phyloP scores from a whole-genome alignment of 2,329 filamentous ascomycete species.

The Colletotrichum incanum region DNA sequence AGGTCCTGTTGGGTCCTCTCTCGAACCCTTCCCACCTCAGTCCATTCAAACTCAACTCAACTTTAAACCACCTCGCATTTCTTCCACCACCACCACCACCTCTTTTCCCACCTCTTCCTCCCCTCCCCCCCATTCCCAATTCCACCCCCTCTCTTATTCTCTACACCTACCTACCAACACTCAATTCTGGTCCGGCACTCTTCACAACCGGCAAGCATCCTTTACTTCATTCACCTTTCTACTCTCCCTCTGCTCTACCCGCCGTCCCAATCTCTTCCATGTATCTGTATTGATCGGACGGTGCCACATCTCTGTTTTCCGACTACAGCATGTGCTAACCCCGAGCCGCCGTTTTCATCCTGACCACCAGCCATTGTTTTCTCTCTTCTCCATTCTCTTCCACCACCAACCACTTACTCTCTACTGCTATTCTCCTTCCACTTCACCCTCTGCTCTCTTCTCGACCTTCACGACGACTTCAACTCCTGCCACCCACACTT shows the following conservation, averaged over 20 bases:
- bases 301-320: slow-evolving; percentile 39
- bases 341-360: slow-evolving; percentile 42
- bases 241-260: slow-evolving; percentile 15
- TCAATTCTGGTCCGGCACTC: slow-evolving; percentile 29
- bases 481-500: background rate
- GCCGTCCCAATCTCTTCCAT: slow-evolving; percentile 24
- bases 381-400: slow-evolving; percentile 40
- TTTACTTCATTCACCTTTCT: slow-evolving; percentile 21
- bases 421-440: slow-evolving; percentile 17
- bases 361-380: slow-evolving; percentile 41
- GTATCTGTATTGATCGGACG: slow-evolving; percentile 36
- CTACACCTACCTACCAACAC: slow-evolving; percentile 28
- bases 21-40: slow-evolving; percentile 35
- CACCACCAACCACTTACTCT: slow-evolving; percentile 30
- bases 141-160: slow-evolving; percentile 27
- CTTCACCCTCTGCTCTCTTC: slow-evolving; percentile 6
- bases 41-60: slow-evolving; percentile 21
- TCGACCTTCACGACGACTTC: slow-evolving; percentile 24
- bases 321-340: slow-evolving; percentile 43
- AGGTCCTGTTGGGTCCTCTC: slow-evolving; percentile 17
- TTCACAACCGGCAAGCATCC: slow-evolving; percentile 6
- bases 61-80: slow-evolving; percentile 31
- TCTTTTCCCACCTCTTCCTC: slow-evolving; percentile 14
- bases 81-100: slow-evolving; percentile 20
- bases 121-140: slow-evolving; percentile 13